Evolutionary conservation across 805 yeast genomes (phyloP).

Genomic region (Wickerhamiella sorbophila): DNA sequence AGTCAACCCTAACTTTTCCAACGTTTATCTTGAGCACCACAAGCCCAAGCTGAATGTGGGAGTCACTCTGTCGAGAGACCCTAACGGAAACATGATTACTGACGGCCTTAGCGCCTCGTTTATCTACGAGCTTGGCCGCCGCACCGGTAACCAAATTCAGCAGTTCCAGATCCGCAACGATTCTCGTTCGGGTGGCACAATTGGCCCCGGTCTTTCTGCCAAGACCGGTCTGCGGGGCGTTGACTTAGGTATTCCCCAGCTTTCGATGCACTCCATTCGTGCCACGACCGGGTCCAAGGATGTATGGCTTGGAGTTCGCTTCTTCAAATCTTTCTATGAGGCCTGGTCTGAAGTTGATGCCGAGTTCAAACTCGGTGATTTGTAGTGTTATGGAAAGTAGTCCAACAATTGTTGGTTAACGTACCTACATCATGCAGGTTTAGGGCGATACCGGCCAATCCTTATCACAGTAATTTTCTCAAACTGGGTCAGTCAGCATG

Average conservation of each 20-base stretch:
- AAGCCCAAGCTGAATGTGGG: constrained; percentile 72
- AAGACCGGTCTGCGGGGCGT: constrained; percentile 37
- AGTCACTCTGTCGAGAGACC: constrained; percentile 52
- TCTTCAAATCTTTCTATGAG: constrained; percentile 53
- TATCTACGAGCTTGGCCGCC: constrained; percentile 51
- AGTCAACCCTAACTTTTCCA: constrained; percentile 51
- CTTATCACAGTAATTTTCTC: neutral
- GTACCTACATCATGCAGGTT: neutral
- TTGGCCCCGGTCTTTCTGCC: constrained; percentile 45
- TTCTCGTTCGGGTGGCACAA: constrained; percentile 76
- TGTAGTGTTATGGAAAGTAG: constrained; percentile 8
- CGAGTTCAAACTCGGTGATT: constrained; percentile 20
- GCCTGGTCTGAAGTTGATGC: constrained; percentile 45
- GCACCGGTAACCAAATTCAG: constrained; percentile 53
- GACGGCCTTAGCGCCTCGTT: constrained; percentile 61
- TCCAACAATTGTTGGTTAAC: too few species aligned
- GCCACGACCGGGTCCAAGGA: constrained; percentile 71
- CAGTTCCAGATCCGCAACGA: constrained; percentile 77
- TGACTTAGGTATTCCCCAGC: constrained; percentile 71
- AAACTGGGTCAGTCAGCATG: constrained; percentile 32
- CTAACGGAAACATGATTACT: constrained; percentile 75
- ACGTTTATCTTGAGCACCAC: constrained; percentile 59
- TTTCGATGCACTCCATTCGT: constrained; percentile 76
- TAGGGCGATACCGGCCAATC: neutral
- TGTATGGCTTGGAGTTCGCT: constrained; percentile 57